These are phyloP conservation scores for Amniculicola lignicola DNA, from an alignment of 495 filamentous ascomycete species.

Conservation along the genomic window DNA sequence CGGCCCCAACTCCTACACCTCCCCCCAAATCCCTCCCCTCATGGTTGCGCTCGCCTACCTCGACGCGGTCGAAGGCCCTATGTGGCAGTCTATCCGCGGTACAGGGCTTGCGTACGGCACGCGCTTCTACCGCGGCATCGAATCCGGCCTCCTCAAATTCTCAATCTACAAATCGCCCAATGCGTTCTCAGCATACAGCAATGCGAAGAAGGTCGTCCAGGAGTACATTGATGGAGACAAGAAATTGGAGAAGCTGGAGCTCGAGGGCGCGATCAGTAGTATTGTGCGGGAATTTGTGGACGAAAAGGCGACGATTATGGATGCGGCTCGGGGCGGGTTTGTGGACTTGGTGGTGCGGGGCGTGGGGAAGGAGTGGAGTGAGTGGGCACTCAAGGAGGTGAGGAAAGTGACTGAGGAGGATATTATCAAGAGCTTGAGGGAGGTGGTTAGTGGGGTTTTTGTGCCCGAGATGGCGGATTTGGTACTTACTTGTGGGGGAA, in stretches of 20 bases:
- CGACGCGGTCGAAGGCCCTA: slow-evolving; percentile 87
- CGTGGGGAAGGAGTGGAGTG: slow-evolving; percentile 73
- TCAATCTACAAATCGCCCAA: slow-evolving; percentile 86
- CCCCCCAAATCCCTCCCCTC: slow-evolving; percentile 76
- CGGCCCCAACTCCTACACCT: slow-evolving; percentile 69
- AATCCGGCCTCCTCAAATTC: slow-evolving; percentile 75
- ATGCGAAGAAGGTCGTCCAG: slow-evolving; percentile 70
- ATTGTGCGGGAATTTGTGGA: slow-evolving; percentile 83
- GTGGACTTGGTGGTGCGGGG: slow-evolving; percentile 73
- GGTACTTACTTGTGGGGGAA: slow-evolving; percentile 81
- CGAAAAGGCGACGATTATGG: slow-evolving; percentile 76
- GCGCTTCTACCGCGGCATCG: slow-evolving; percentile 67
- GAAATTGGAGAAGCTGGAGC: slow-evolving; percentile 70
- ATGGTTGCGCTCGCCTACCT: slow-evolving; percentile 87
- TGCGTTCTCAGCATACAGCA: slow-evolving; percentile 78
- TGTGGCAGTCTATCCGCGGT: slow-evolving; percentile 89
- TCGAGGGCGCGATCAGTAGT: slow-evolving; percentile 86
- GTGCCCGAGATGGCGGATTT: slow-evolving; percentile 72
- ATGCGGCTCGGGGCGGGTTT: slow-evolving; percentile 78
- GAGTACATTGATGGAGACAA: slow-evolving; percentile 59
- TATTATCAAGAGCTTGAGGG: slow-evolving; percentile 68
- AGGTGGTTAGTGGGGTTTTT: slow-evolving; percentile 76
- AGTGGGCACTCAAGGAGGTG: slow-evolving; percentile 70
- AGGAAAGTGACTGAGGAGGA: slow-evolving; percentile 72
- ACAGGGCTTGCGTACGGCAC: slow-evolving; percentile 89